phyloP scores from a whole-genome alignment of 2,329 filamentous ascomycete genomes.

The Pestalotiopsis sp. region DNA sequence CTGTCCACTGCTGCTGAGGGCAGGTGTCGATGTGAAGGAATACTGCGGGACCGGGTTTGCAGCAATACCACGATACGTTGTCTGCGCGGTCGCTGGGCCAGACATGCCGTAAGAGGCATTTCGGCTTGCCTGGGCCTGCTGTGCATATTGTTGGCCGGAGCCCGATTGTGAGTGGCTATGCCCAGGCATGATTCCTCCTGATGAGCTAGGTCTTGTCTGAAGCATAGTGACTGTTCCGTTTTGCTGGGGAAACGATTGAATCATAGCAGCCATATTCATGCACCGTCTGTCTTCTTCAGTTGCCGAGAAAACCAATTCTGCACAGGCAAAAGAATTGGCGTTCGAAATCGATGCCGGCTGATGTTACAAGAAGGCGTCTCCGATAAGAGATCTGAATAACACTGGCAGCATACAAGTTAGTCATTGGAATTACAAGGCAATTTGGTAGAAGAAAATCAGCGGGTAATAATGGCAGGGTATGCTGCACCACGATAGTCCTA shows the following conservation, averaged over 20 bases:
- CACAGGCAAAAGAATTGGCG: neutral
- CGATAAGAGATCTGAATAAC: neutral
- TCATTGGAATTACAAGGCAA: neutral
- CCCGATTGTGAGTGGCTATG: constrained; percentile 41
- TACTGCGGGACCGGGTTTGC: constrained; percentile 72
- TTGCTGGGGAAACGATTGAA: constrained; percentile 80
- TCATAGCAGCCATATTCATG: constrained; percentile 78
- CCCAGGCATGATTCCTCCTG: constrained; percentile 59
- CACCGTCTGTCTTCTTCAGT: neutral
- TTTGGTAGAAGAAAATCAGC: neutral
- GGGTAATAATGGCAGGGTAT: neutral
- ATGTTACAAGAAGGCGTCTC: neutral
- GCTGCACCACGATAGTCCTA: neutral
- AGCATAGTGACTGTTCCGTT: constrained; percentile 75
- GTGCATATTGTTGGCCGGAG: constrained; percentile 50
- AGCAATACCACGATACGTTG: constrained; percentile 57
- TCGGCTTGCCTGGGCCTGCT: constrained; percentile 48
- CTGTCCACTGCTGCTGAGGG: constrained; percentile 55
- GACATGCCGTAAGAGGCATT: constrained; percentile 54
- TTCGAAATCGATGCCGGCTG: neutral
- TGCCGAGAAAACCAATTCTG: neutral
- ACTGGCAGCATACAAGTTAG: constrained; percentile 5
- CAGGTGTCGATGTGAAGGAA: constrained; percentile 74
- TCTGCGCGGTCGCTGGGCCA: constrained; percentile 42
- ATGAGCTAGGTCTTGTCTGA: constrained; percentile 70